Evolutionary conservation across 371 early-diverging fungal species (phyloP).

Genomic region (Fennellomyces sp.): DNA sequence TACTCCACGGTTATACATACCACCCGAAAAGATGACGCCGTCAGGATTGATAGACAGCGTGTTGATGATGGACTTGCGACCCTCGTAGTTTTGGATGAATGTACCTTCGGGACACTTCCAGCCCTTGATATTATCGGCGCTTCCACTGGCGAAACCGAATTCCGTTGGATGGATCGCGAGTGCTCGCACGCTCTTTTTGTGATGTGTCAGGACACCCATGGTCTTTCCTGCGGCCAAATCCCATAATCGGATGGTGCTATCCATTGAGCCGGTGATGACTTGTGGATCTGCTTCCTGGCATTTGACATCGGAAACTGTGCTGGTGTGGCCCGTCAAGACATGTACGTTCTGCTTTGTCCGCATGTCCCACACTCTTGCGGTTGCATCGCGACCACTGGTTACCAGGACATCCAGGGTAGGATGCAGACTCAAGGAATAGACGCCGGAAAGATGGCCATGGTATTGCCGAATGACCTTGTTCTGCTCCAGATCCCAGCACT

Average conservation of each 20-base stretch:
- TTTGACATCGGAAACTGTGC: conserved; percentile 85
- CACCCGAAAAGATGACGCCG: conserved; percentile 93
- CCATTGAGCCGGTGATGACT: conserved; percentile 92
- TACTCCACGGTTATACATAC: conserved; percentile 49
- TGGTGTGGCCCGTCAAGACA: conserved; percentile 86
- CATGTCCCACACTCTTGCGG: conserved; percentile 97
- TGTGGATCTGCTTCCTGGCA: conserved; percentile 96
- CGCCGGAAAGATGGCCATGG: conserved; percentile 95
- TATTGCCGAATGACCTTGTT: conserved; percentile 98
- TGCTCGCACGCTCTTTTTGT: conserved; percentile 95
- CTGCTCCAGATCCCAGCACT: conserved; percentile 97
- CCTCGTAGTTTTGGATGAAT: conserved; percentile 93
- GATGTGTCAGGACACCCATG: conserved; percentile 93
- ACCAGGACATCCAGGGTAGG: conserved; percentile 94
- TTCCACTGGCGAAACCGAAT: conserved; percentile 92
- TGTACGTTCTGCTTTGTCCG: conserved; percentile 94
- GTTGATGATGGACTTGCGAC: conserved; percentile 91
- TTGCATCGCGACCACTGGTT: conserved; percentile 94
- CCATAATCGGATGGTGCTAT: conserved; percentile 92
- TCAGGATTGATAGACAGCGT: conserved; percentile 88
- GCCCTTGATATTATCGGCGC: conserved; percentile 93
- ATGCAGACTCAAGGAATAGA: conserved; percentile 89
- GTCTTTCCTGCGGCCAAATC: conserved; percentile 97
- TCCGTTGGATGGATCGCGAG: conserved; percentile 91
- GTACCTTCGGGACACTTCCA: conserved; percentile 95